A percentile compares a stretch with the other conserved stretches of the same genome.
phyloP scores from a whole-genome alignment of 2,329 filamentous ascomycete genomes.

The Neoscytalidium dimidiatum region DNA sequence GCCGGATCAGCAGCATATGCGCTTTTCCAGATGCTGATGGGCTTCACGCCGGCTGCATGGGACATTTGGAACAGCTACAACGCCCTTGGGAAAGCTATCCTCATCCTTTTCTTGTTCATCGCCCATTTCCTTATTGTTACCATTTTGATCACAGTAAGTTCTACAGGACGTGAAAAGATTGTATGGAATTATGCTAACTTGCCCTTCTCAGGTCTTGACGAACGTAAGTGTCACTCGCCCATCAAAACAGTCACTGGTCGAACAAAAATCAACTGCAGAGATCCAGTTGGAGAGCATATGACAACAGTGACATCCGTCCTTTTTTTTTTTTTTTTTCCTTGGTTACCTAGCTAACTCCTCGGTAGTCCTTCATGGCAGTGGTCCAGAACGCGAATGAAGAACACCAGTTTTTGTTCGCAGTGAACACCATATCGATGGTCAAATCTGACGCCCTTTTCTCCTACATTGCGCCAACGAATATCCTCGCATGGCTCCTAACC shows the following conservation, averaged over 20 bases:
- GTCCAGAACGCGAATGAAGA: conserved; percentile 92
- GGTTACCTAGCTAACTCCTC: conserved; percentile 53
- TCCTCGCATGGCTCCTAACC: conserved; percentile 86
- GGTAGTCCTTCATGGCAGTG: conserved; percentile 74
- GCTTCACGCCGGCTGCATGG: conserved; percentile 94
- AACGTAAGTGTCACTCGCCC: conserved; percentile 12
- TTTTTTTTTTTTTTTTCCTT: too few relatives aligned
- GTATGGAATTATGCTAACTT: not conserved
- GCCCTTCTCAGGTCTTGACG: not conserved
- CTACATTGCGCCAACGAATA: conserved; percentile 88
- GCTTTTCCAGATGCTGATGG: conserved; percentile 93
- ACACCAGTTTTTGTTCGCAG: conserved; percentile 88
- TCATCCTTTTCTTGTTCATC: conserved; percentile 86
- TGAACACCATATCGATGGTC: conserved; percentile 97
- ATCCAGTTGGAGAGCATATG: too few relatives aligned
- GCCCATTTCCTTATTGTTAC: conserved; percentile 95
- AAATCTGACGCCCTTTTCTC: conserved; percentile 97
- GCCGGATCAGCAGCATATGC: conserved; percentile 79
- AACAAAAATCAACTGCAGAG: not conserved
- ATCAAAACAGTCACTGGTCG: not conserved
- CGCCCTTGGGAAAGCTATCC: conserved; percentile 70
- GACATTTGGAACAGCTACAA: conserved; percentile 84
- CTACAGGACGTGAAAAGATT: not conserved
- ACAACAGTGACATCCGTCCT: too few relatives aligned
- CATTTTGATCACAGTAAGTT: conserved; percentile 75